Evolutionary conservation across 169 alveolate genomes (phyloP).

Genomic region (Plasmodium cynomolgi): DNA sequence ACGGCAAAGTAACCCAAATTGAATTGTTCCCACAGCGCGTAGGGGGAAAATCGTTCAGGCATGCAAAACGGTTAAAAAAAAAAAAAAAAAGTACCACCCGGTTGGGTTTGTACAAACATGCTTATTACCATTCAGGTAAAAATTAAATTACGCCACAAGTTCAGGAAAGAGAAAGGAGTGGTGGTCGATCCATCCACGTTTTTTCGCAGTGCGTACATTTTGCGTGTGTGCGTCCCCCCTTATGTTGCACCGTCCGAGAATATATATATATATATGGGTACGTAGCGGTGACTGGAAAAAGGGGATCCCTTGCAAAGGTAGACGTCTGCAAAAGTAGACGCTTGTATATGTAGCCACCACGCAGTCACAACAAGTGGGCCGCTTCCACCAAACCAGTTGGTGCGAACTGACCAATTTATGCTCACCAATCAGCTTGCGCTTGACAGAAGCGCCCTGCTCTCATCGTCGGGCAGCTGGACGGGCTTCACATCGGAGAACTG

Average conservation of each 20-base stretch:
- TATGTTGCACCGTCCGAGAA: not conserved
- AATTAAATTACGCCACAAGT: not conserved
- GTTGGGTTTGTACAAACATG: not conserved
- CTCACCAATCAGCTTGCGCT: not conserved
- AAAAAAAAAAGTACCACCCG: not conserved
- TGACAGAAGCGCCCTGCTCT: not conserved
- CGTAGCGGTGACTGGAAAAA: too few relatives aligned
- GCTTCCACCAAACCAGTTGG: too few relatives aligned
- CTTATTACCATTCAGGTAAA: not conserved
- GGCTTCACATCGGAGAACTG: slow-evolving; percentile 30
- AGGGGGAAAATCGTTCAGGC: not conserved
- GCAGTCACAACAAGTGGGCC: not conserved
- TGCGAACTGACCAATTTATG: too few relatives aligned
- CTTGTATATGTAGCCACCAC: not conserved
- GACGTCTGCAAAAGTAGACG: not conserved
- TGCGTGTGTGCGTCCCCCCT: not conserved
- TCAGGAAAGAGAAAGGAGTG: not conserved
- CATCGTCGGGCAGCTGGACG: not conserved
- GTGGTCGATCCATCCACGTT: not conserved
- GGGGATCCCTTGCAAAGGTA: not conserved
- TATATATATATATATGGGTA: not conserved
- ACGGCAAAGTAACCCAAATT: not conserved
- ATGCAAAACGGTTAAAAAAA: not conserved
- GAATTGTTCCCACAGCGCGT: not conserved
- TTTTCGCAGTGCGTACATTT: not conserved